Base-by-base conservation (phyloP, 1,284 basidiomycete species). In the Pholiota adiposa region DNA sequence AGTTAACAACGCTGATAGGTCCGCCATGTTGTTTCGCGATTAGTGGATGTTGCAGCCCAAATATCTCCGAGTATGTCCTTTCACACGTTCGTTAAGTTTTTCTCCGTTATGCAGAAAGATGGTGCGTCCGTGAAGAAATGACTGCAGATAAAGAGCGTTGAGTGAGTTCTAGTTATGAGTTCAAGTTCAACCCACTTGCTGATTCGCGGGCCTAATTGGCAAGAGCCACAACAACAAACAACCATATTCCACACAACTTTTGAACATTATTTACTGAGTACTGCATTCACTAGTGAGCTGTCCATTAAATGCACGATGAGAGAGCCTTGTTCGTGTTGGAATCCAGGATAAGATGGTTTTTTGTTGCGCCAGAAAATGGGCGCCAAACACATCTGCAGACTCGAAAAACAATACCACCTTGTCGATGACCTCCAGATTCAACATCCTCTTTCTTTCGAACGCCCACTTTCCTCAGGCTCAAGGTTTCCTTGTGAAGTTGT, bases 1-100 rank as follows among this genome's bases (percentile, higher is more conserved):
- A 51, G 86, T 84, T 62, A 94, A 75, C 41, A 94, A 78, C 3
- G 90, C 82, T 41, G 89, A 86, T 1, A 93, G 79, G 69, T 92
- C 87, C 27, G 85, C 54, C 60, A 66, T 64, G 29, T 54, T 54
- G 50, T 14, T 29, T 27, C 14, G 29, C n/a, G 34, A 23, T 51
- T 21, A 12, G 19, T 5, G 44, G 23, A 23, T 46, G 1, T 27
- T 16, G 19, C 1, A 43, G n/a, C 5, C 18, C 18, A 19, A 41
- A 41, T 23, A 23, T n/a, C 9, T 43, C 19, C n/a, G n/a, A n/a
- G n/a, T n/a, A n/a, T n/a, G n/a, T n/a, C n/a, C n/a, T n/a, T n/a
- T n/a, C n/a, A n/a, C n/a, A n/a, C n/a, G n/a, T 33, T 12, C n/a
- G 19, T 11, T 21, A 3, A 43, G 40, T 9, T 12, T 19, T 7